Base-by-base conservation (phyloP, 495 filamentous ascomycete species). In the Mytilinidion resinicola region DNA sequence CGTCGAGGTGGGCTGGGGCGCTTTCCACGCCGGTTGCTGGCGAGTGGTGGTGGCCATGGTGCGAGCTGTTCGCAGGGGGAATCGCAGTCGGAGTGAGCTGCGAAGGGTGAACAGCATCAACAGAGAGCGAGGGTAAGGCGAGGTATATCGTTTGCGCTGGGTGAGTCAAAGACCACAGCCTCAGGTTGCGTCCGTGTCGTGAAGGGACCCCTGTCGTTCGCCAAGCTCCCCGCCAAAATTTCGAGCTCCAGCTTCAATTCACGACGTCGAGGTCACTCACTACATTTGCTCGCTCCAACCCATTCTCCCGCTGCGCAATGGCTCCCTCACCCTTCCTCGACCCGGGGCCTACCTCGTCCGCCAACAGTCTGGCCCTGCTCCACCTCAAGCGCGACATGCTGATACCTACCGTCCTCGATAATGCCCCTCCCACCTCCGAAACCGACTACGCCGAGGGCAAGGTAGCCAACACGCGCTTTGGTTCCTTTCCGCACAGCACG, bases 401-500 rank as follows among this genome's bases (percentile, higher is more conserved):
- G 53, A 75, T 86, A 48, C 90, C 92, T 21, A 76, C 86, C 15
- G 80, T 90, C 66, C 83, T 96, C 54, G 51, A 56, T 10, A 10
- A 11, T 25, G 19, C 38, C 37, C 21, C 46, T 25, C 15, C 56
- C 21, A 34, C 48, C 38, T 30, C 61, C 9, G 55, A 61, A 50
- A 55, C 64, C 43, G 59, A 60, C 56, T 60, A 60, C 59, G 60
- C 60, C 19, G 90, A 93, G 69, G 89, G 88, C 55, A 85, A 85
- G 56, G 88, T 96, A 9, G 82, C 86, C 55, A 97, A 93, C 70
- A 99, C 93, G 1, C 85, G 91, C 9, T 99, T 95, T 66, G 93
- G 93, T 21, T 92, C 90, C 4, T 99, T 95, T 65, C 93, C 93
- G 0, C 92, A 97, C 73, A 86, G 78, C 48, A 96, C 93, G 1